Conservation (phyloP, 148 eudicot genomes). For the Simmondsia chinensis region DNA sequence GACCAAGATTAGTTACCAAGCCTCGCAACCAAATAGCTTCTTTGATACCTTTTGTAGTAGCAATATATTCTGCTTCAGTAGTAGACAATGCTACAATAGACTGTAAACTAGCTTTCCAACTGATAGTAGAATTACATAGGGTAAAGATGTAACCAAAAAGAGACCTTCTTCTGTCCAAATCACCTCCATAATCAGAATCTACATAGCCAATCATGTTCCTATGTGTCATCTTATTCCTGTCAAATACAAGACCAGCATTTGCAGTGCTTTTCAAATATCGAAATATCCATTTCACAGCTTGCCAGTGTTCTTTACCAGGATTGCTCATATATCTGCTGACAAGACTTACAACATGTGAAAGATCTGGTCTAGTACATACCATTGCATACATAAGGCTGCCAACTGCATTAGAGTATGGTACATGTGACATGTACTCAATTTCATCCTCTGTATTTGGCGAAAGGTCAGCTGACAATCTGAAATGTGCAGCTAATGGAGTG, state of each 20-base stretch:
- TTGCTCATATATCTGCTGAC: background rate
- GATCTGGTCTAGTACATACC: too few relatives aligned
- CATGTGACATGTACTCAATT: background rate
- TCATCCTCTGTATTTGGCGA: background rate
- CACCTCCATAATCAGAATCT: constrained; percentile 3
- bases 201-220: background rate
- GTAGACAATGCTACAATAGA: background rate
- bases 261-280: background rate
- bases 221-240: background rate
- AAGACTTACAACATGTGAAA: constrained; percentile 1
- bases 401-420: too few relatives aligned
- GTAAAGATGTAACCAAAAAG: constrained; percentile 1
- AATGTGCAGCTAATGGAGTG: constrained; percentile 1
- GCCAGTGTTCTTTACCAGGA: background rate
- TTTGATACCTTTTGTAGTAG: background rate
- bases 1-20: too few relatives aligned
- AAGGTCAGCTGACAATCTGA: background rate
- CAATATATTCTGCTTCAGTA: constrained; percentile 1
- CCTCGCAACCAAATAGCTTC: background rate
- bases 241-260: constrained; percentile 1
- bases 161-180: constrained; percentile 4
- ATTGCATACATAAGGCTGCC: background rate
- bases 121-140: background rate
- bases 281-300: background rate
- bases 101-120: too few relatives aligned